Evolutionary conservation across 805 yeast species (phyloP).

Genomic region (Hyphopichia homilentoma): DNA sequence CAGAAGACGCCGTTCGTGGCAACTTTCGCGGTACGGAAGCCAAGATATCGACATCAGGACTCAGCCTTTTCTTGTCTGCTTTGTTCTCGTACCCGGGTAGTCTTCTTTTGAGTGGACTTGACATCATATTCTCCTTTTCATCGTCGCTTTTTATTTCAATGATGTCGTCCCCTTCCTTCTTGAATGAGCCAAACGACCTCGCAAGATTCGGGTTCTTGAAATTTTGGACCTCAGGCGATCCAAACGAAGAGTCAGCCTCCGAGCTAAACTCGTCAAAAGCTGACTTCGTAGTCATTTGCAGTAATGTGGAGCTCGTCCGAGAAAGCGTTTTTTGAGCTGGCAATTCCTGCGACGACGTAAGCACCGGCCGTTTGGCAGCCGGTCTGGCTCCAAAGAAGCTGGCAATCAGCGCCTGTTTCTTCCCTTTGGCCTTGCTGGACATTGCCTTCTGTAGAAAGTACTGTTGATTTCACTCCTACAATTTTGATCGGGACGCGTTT

Average conservation of each 20-base stretch:
- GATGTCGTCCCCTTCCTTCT: conserved; percentile 2
- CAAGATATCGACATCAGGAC: too few relatives aligned
- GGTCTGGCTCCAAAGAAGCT: conserved; percentile 19
- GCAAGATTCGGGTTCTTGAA: conserved; percentile 27
- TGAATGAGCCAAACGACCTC: not conserved
- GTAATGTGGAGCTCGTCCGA: not conserved
- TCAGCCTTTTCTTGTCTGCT: not conserved
- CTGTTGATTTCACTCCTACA: too few relatives aligned
- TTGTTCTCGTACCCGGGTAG: not conserved
- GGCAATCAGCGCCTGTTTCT: conserved; percentile 23
- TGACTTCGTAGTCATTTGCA: conserved; percentile 1
- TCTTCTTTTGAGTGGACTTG: not conserved
- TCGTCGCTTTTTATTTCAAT: too few relatives aligned
- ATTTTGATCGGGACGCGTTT: too few relatives aligned
- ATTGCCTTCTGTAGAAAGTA: too few relatives aligned
- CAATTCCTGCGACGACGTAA: not conserved
- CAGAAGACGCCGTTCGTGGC: too few relatives aligned
- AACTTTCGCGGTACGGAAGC: too few relatives aligned
- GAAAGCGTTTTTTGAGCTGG: not conserved
- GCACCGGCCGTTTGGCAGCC: not conserved
- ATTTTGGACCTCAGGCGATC: conserved; percentile 34
- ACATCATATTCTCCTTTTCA: conserved; percentile 1
- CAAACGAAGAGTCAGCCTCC: conserved; percentile 29
- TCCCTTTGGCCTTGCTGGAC: not conserved
- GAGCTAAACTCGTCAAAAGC: conserved; percentile 29